phyloP scores from a whole-genome alignment of 768 basidiomycete species.

The Sarcomyxa edulis region DNA sequence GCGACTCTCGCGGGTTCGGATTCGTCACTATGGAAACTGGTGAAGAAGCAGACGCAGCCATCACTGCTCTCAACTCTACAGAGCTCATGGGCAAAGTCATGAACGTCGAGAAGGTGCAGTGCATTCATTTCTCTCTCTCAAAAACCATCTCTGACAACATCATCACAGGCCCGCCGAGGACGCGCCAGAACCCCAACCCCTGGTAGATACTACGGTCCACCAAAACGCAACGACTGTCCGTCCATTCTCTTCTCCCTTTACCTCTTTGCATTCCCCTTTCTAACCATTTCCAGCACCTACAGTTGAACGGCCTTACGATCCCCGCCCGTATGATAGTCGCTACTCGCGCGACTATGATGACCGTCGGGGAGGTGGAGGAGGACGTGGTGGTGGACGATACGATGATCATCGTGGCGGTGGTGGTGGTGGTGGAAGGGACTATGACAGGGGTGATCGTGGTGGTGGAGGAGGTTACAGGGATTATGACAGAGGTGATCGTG shows the following conservation, averaged over 20 bases:
- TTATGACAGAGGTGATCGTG: conserved; percentile 36
- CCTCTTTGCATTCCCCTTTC: conserved; percentile 3
- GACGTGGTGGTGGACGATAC: conserved; percentile 38
- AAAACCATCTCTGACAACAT: background rate
- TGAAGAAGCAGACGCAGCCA: conserved; percentile 91
- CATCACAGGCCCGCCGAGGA: conserved; percentile 73
- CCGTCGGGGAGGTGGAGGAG: conserved; percentile 40
- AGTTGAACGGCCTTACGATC: conserved; percentile 89
- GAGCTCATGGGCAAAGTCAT: conserved; percentile 86
- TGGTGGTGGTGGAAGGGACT: conserved; percentile 39
- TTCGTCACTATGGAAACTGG: conserved; percentile 70
- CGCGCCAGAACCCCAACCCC: conserved; percentile 92
- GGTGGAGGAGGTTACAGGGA: conserved; percentile 27
- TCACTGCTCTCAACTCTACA: conserved; percentile 76
- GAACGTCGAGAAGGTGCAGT: conserved; percentile 78
- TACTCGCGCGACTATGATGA: conserved; percentile 66
- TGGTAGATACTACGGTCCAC: conserved; percentile 90
- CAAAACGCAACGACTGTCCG: conserved; percentile 70
- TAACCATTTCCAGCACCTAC: too few relatives aligned
- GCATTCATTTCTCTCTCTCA: background rate
- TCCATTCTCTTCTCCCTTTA: conserved; percentile 10
- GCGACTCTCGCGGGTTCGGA: conserved; percentile 66
- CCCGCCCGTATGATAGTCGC: conserved; percentile 86
- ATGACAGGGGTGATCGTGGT: conserved; percentile 40
- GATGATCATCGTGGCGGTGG: conserved; percentile 26